These are phyloP conservation scores for Mycosarcoma maydis DNA, from an alignment of 1,284 basidiomycete genomes.

Conservation along the genomic window DNA sequence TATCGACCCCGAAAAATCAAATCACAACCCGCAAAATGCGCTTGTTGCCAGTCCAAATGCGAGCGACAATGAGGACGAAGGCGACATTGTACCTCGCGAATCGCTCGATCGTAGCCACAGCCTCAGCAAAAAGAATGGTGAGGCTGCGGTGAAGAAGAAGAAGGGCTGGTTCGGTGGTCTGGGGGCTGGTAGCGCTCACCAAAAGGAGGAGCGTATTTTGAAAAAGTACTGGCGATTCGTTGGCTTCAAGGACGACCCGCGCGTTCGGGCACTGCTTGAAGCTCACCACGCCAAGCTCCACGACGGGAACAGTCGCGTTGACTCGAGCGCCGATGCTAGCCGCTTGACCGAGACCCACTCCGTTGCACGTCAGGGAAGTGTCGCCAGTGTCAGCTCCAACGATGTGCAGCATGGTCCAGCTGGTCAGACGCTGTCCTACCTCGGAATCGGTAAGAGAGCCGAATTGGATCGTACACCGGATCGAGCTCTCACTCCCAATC, in stretches of 20 bases:
- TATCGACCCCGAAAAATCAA: slow-evolving; percentile 45
- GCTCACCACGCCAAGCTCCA: slow-evolving; percentile 51
- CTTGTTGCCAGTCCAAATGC: slow-evolving; percentile 36
- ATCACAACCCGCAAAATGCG: slow-evolving; percentile 26
- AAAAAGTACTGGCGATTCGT: slow-evolving; percentile 68
- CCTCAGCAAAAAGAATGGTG: slow-evolving; percentile 12
- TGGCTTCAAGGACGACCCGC: slow-evolving; percentile 63
- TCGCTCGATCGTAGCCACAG: slow-evolving; percentile 38
- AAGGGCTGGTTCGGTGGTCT: slow-evolving; percentile 58
- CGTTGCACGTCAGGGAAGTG: slow-evolving; percentile 22
- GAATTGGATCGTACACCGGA: slow-evolving; percentile 40
- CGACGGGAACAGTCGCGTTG: background rate
- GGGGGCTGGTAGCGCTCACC: slow-evolving; percentile 22
- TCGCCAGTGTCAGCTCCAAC: slow-evolving; percentile 34
- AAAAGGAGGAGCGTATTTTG: slow-evolving; percentile 61
- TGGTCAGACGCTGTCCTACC: slow-evolving; percentile 40
- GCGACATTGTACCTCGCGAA: slow-evolving; percentile 67
- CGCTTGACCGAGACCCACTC: slow-evolving; percentile 10
- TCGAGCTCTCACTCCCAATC: slow-evolving; percentile 44
- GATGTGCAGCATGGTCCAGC: slow-evolving; percentile 53
- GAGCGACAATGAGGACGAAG: slow-evolving; percentile 52
- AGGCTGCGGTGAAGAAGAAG: slow-evolving; percentile 29
- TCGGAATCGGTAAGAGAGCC: slow-evolving; percentile 37
- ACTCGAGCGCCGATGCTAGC: background rate
- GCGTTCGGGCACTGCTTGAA: slow-evolving; percentile 55